Conservation (phyloP, 108 stramenopile species). For the Schizochytrium sp. region DNA sequence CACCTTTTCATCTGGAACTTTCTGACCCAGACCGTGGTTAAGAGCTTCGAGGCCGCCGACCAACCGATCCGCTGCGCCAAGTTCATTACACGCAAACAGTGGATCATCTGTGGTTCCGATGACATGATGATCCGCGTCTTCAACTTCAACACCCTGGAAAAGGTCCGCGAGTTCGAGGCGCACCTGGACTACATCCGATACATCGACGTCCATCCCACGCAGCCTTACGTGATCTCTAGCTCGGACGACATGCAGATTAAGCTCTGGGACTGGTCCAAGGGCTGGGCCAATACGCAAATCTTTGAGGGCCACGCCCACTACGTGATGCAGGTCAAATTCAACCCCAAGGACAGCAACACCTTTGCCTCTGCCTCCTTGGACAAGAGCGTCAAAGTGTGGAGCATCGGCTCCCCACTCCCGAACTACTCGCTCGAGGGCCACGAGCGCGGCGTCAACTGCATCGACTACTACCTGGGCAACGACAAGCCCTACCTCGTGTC, state of each 20-base stretch:
- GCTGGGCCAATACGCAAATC: background rate
- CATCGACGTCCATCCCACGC: slow-evolving; percentile 90
- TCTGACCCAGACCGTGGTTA: slow-evolving; percentile 51
- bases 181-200: slow-evolving; percentile 97
- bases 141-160: slow-evolving; percentile 99
- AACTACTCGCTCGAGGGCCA: slow-evolving; percentile 97
- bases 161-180: slow-evolving; percentile 85
- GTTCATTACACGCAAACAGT: slow-evolving; percentile 90
- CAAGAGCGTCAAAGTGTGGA: slow-evolving; percentile 93
- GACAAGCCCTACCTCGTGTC: slow-evolving; percentile 97
- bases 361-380: slow-evolving; percentile 95
- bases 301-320: slow-evolving; percentile 98
- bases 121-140: slow-evolving; percentile 64
- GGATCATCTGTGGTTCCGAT: slow-evolving; percentile 85
- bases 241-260: slow-evolving; percentile 97
- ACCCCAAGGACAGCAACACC: slow-evolving; percentile 97
- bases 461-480: slow-evolving; percentile 97
- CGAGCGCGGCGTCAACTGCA: slow-evolving; percentile 91
- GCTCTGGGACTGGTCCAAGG: slow-evolving; percentile 26
- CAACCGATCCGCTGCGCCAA: slow-evolving; percentile 92
- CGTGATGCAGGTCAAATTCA: slow-evolving; percentile 98
- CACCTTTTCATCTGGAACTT: slow-evolving; percentile 97
- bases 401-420: slow-evolving; percentile 69
- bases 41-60: slow-evolving; percentile 87
- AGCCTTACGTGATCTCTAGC: slow-evolving; percentile 75